A percentile compares a stretch with the other conserved stretches of the same genome.
phyloP scores from a whole-genome alignment of 345 rosid species.

The Gossypium herbaceum region DNA sequence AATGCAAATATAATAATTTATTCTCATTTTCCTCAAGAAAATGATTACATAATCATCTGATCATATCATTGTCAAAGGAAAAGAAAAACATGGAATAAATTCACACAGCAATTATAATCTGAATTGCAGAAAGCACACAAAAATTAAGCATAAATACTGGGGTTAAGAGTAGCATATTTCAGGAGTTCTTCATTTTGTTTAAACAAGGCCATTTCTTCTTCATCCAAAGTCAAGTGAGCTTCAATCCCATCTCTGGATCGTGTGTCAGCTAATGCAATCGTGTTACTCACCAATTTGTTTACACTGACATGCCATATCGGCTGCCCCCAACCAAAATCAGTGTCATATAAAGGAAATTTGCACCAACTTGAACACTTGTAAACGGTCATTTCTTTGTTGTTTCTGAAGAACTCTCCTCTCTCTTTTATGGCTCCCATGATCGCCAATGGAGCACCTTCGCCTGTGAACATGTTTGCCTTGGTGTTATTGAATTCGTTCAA shows the following conservation, averaged over 20 bases:
- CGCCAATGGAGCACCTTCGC: conserved; percentile 1
- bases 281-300: conserved; percentile 12
- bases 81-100: not conserved
- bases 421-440: conserved; percentile 7
- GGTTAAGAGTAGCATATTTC: not conserved
- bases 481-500: conserved; percentile 1
- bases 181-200: conserved; percentile 12
- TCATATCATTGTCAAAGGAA: too few species aligned
- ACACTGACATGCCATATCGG: conserved; percentile 12
- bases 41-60: not conserved
- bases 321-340: conserved; percentile 19
- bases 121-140: not conserved
- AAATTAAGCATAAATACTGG: not conserved
- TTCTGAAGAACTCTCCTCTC: conserved; percentile 4
- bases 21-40: not conserved
- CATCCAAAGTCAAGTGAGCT: conserved; percentile 14
- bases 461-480: not conserved
- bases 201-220: conserved; percentile 17
- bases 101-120: not conserved
- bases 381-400: not conserved
- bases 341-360: conserved; percentile 11
- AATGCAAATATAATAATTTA: not conserved
- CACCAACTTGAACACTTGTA: conserved; percentile 23
- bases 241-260: conserved; percentile 12
- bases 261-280: conserved; percentile 16